Evolutionary conservation across 768 basidiomycete species (phyloP).

Genomic region (Lactifluus volemus): DNA sequence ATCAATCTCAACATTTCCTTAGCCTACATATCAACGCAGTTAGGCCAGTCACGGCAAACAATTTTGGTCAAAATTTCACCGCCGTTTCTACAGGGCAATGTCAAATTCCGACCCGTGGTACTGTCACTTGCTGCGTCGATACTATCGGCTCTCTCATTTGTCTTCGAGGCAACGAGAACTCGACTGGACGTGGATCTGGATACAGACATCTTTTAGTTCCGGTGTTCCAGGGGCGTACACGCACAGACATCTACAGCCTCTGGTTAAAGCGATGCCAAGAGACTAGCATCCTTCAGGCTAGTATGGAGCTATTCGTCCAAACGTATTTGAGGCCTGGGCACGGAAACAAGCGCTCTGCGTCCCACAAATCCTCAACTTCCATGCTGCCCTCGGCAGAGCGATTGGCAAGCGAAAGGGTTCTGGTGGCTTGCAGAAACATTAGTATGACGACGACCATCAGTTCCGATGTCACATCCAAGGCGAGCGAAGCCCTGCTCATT

Average conservation of each 20-base stretch:
- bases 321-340: slow-evolving; percentile 58
- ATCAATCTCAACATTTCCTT: slow-evolving; percentile 87
- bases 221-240: slow-evolving; percentile 76
- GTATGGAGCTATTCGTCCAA: slow-evolving; percentile 62
- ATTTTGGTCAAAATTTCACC: slow-evolving; percentile 49
- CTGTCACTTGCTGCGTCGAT: slow-evolving; percentile 49
- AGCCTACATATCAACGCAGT: slow-evolving; percentile 63
- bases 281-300: slow-evolving; percentile 65
- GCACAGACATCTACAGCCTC: slow-evolving; percentile 51
- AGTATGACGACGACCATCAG: slow-evolving; percentile 69
- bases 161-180: slow-evolving; percentile 55
- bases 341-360: slow-evolving; percentile 64
- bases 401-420: slow-evolving; percentile 73
- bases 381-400: slow-evolving; percentile 83
- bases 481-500: slow-evolving; percentile 72
- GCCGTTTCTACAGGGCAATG: slow-evolving; percentile 58
- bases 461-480: slow-evolving; percentile 55
- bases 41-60: slow-evolving; percentile 72
- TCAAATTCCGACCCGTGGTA: slow-evolving; percentile 44
- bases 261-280: slow-evolving; percentile 86
- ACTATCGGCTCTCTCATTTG: slow-evolving; percentile 57
- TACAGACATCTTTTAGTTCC: slow-evolving; percentile 71
- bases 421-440: slow-evolving; percentile 82
- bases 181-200: slow-evolving; percentile 58
- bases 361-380: slow-evolving; percentile 75